Percentiles rank a stretch among this genome's conserved stretches.
Conservation (phyloP, 2,329 filamentous ascomycete species). For the Botrytis sinoallii region DNA sequence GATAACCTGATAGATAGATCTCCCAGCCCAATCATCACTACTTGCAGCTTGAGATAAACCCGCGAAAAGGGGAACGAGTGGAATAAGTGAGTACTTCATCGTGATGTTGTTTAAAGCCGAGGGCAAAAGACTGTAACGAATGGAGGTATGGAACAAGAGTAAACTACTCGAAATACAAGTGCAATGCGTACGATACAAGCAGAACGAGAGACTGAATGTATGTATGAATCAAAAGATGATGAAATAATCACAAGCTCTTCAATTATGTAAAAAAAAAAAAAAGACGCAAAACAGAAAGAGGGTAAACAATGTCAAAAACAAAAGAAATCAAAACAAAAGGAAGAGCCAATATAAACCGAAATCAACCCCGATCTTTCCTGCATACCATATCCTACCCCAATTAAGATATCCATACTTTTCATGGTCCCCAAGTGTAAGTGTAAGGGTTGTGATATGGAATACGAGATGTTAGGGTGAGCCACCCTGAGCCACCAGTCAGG, state of each 20-base stretch:
- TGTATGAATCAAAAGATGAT: neutral
- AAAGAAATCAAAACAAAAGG: neutral
- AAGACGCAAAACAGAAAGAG: neutral
- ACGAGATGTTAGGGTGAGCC: neutral
- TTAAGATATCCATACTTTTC: neutral
- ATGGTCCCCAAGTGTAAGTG: neutral
- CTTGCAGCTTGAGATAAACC: slow-evolving; percentile 14
- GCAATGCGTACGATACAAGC: slow-evolving; percentile 3
- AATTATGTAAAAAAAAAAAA: neutral
- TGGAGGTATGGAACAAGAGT: neutral
- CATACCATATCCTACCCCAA: neutral
- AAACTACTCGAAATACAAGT: neutral
- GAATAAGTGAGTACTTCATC: slow-evolving; percentile 15
- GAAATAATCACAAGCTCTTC: neutral
- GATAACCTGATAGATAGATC: slow-evolving; percentile 18
- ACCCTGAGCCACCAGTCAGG: slow-evolving; percentile 8
- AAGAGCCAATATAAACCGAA: neutral
- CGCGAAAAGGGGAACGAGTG: slow-evolving; percentile 2
- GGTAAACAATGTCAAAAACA: neutral
- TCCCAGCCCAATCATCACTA: slow-evolving; percentile 13
- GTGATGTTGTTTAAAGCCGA: slow-evolving; percentile 3
- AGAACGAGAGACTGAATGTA: slow-evolving; percentile 3
- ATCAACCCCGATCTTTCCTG: neutral
- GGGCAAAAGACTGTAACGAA: slow-evolving; percentile 1
- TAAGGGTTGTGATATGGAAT: slow-evolving; percentile 6